phyloP scores from a whole-genome alignment of 768 basidiomycete genomes.

The Thelephora aurantiotincta region DNA sequence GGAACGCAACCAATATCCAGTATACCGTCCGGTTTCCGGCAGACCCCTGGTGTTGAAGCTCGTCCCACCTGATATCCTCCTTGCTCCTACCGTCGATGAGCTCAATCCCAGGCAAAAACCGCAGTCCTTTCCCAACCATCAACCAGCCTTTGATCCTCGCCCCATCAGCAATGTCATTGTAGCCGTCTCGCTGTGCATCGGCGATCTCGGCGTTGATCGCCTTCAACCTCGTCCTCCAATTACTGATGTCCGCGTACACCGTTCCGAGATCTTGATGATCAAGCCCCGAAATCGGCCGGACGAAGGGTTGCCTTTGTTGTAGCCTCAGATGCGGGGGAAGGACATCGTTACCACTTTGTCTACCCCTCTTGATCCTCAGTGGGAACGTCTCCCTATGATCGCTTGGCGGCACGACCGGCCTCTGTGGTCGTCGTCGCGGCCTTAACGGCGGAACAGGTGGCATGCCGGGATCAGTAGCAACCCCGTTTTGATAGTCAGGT shows the following conservation, averaged over 20 bases:
- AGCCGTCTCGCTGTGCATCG: constrained; percentile 50
- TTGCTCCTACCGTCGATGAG: constrained; percentile 70
- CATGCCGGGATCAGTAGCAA: constrained; percentile 1
- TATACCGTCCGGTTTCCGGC: constrained; percentile 31
- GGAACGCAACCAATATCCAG: constrained; percentile 39
- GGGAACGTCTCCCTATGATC: constrained; percentile 53
- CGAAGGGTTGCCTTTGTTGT: constrained; percentile 56
- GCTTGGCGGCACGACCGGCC: constrained; percentile 12
- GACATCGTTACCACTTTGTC: constrained; percentile 29
- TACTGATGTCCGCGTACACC: constrained; percentile 56
- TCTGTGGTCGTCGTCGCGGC: constrained; percentile 10
- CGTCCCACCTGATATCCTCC: constrained; percentile 74
- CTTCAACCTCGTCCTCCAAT: constrained; percentile 58
- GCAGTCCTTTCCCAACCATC: constrained; percentile 55
- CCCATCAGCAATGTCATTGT: constrained; percentile 62
- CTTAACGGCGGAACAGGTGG: neutral
- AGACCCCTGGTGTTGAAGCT: constrained; percentile 46
- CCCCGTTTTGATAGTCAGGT: constrained; percentile 13
- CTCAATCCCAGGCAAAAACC: constrained; percentile 46
- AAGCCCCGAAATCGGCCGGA: constrained; percentile 60
- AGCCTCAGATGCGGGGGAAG: constrained; percentile 49
- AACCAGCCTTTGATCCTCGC: constrained; percentile 64
- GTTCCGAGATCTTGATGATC: constrained; percentile 49
- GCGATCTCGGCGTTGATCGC: constrained; percentile 59
- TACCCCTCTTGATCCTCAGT: constrained; percentile 24